Evolutionary conservation across 2,329 filamentous ascomycete genomes (phyloP).

Genomic region (Penicillium vulpinum): DNA sequence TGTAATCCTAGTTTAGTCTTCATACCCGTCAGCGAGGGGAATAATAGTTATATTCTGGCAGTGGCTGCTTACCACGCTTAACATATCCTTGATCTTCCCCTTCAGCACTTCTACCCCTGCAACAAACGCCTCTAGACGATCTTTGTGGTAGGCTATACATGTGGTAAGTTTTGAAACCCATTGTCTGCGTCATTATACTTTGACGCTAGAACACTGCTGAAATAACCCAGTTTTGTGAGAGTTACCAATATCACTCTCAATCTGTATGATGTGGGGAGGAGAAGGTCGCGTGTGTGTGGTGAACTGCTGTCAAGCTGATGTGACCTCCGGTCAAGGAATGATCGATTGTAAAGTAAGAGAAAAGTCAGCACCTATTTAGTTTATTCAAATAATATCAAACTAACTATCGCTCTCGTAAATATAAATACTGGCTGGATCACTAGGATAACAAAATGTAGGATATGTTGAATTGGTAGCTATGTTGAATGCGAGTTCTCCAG

Average conservation of each 20-base stretch:
- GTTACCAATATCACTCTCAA: background rate
- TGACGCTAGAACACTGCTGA: constrained; percentile 9
- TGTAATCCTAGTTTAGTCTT: constrained; percentile 18
- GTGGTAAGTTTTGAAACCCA: constrained; percentile 1
- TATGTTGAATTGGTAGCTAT: background rate
- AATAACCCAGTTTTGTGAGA: constrained; percentile 6
- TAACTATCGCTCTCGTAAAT: background rate
- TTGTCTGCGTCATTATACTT: background rate
- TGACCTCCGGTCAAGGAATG: background rate
- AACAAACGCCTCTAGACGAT: constrained; percentile 11
- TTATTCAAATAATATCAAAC: background rate
- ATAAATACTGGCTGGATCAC: background rate
- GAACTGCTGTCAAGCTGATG: background rate
- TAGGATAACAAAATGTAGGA: background rate
- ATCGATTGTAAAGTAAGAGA: background rate
- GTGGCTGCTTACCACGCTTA: constrained; percentile 13
- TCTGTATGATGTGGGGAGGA: background rate
- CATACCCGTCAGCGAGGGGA: background rate
- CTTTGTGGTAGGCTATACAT: constrained; percentile 9
- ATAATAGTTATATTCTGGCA: too few relatives aligned
- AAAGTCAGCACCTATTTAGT: background rate
- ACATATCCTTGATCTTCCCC: constrained; percentile 18
- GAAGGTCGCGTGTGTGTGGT: constrained; percentile 3
- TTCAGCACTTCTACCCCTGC: constrained; percentile 17
- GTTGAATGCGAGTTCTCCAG: background rate